Base-by-base conservation (phyloP, 1,284 basidiomycete species). In the Omphalotus olearius region DNA sequence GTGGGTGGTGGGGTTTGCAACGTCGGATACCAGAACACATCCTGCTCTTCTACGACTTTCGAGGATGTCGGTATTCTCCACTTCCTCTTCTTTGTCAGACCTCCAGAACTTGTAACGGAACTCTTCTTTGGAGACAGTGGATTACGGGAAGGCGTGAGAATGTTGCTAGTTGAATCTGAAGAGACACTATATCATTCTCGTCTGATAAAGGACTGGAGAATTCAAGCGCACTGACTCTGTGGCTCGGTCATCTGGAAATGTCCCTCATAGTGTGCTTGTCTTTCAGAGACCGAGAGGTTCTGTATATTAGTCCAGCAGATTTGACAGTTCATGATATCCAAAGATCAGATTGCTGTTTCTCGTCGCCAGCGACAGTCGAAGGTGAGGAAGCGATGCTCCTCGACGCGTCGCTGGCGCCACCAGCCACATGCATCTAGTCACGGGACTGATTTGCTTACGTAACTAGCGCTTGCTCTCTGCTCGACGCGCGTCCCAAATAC, bases 11-110 rank as follows among this genome's bases (percentile, higher is more conserved):
- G 55, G 1, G 53, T 62, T 1, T 63, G 55, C 51, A 70, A 69
- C 4, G 76, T 58, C 10, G 78, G 65, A 63, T 82, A 69, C 88
- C 88, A 91, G 62, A 89, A 91, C 1, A 69, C 48, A 57, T 87
- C 85, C 33, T 71, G 62, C 42, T 66, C 66, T 50, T 64, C 59
- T 14, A 58, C 53, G 26, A 54, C 56, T 43, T 47, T 43, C 45
- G 39, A 54, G 38, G 57, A 55, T 30, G 46, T 55, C 48, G 57
- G 55, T 26, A 44, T 52, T 47, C 42, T 60, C 16, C 45, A 56
- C 30, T 52, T 58, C 7, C 30, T 23, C 44, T 40, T 40, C 23
- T 28, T 50, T 18, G 47, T 56, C n/a, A 39, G 46, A 41, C 51
- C 48, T 25, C 3, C 33, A 6, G 45, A 6, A 26, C 11, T 44